Evolutionary conservation across 2,329 filamentous ascomycete species (phyloP).

Genomic region (Incumbomyces delicatus): DNA sequence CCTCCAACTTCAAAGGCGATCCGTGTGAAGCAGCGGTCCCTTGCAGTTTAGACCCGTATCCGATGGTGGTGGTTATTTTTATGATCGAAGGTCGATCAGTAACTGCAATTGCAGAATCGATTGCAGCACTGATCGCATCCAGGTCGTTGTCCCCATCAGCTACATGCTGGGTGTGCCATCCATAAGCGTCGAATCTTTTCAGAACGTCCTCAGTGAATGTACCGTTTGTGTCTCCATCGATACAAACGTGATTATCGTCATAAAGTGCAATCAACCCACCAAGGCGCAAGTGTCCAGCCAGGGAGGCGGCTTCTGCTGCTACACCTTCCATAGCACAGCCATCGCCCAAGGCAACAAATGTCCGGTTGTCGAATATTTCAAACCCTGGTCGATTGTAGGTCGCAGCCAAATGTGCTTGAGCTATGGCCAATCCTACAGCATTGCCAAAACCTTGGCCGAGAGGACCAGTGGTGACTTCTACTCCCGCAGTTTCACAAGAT

Average conservation of each 20-base stretch:
- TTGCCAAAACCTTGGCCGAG: constrained; percentile 96
- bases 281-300: no score
- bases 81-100: constrained; percentile 96
- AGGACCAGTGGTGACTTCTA: constrained; percentile 96
- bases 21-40: no score
- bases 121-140: constrained; percentile 74
- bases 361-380: constrained; percentile 90
- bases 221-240: constrained; percentile 87
- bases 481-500: constrained; percentile 86
- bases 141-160: constrained; percentile 83
- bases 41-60: no score
- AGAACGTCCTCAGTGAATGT: constrained; percentile 94
- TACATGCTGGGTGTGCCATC: constrained; percentile 84
- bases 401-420: constrained; percentile 81
- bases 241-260: constrained; percentile 48
- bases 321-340: constrained; percentile 82
- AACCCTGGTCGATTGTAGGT: constrained; percentile 95
- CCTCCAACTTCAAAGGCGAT: no score
- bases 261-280: no score
- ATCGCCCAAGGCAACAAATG: constrained; percentile 93
- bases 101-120: constrained; percentile 72
- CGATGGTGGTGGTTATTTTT: constrained; percentile 89
- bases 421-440: constrained; percentile 94
- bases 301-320: no score
- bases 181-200: constrained; percentile 92